Evolutionary conservation across 2,329 filamentous ascomycete genomes (phyloP), one percentile per base, ranked within the genome.

Genomic region (Penicillium sp.): DNA sequence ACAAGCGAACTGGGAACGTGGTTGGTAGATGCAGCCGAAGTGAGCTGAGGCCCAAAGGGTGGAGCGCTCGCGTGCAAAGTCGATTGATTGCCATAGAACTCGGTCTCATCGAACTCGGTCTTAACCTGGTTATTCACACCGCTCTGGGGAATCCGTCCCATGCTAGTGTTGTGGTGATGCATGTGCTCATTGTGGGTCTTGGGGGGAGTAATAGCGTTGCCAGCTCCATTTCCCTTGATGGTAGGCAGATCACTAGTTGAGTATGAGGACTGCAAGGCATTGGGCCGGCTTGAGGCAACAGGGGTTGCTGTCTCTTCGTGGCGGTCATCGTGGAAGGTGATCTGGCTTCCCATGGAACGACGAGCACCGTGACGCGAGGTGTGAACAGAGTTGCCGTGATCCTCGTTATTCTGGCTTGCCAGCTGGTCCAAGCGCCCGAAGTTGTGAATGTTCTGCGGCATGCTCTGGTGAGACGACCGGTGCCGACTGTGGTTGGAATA

Each of bases 171-270:
- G 77, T 93, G 90, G 66, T 93, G 83, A 62, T 86, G 84, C 50
- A 84, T 78, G 62, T 84, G 81, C 68, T 87, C 82, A 51, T 82
- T 80, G 61, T 86, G 82, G 6, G 80, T 86, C 71, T 90, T 89
- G 52, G 78, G 76, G 12, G 78, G 68, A 13, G 75, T 78, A 31
- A 75, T 71, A 4, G 72, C 68, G 23, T 69, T 69, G 48, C 82
- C 77, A 50, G 80, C 75, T 54, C 84, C 82, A 54, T 84, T 80
- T 64, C 82, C 88, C 83, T 94, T 96, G 69, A 92, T 81, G 8
- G 92, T 95, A 5, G 92, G 90, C 21, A 97, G 82, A 69, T 97
- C 93, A 74, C 89, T 94, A 54, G 91, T 87, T 10, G 94, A 97
- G 78, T 90, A 97, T 0, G 93, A 97, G 45, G 89, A 88, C 75